Conservation (phyloP, 768 basidiomycete genomes). For the Mycena alexandri region DNA sequence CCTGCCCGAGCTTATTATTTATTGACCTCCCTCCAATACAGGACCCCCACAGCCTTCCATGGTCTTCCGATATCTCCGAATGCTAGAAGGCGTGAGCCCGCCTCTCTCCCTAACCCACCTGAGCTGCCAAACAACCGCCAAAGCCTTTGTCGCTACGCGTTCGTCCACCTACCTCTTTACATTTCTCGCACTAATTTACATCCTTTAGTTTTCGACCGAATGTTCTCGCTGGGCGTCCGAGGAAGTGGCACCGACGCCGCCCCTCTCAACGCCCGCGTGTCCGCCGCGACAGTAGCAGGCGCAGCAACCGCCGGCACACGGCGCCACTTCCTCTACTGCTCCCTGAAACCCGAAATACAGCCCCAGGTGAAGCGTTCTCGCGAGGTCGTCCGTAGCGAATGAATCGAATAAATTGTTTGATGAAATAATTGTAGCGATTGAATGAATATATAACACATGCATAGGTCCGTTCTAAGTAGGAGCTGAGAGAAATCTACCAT, state of each 20-base stretch:
- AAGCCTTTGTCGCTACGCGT: conserved; percentile 90
- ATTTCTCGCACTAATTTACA: conserved; percentile 16
- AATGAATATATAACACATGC: conserved; percentile 35
- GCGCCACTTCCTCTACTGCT: conserved; percentile 88
- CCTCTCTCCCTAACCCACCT: conserved; percentile 89
- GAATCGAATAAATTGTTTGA: conserved; percentile 13
- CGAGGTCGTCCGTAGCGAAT: conserved; percentile 43
- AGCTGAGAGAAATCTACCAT: conserved; percentile 26
- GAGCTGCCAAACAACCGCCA: conserved; percentile 89
- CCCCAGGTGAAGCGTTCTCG: conserved; percentile 61
- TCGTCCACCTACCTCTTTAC: conserved; percentile 42
- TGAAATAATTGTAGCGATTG: neutral
- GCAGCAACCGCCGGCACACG: conserved; percentile 74
- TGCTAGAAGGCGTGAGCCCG: conserved; percentile 91
- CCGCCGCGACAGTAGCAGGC: conserved; percentile 73
- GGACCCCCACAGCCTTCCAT: conserved; percentile 91
- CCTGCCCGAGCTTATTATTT: neutral
- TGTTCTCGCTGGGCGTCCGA: conserved; percentile 91
- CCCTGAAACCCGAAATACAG: conserved; percentile 71
- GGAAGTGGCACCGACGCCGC: conserved; percentile 77
- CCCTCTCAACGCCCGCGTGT: conserved; percentile 71
- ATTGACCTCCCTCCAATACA: conserved; percentile 42
- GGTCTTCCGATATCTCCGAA: conserved; percentile 92
- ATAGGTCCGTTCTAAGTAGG: conserved; percentile 32
- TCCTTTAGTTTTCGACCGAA: conserved; percentile 82